Evolutionary conservation across 2,329 filamentous ascomycete genomes (phyloP).

Genomic region (Colletotrichum chlorophyti): DNA sequence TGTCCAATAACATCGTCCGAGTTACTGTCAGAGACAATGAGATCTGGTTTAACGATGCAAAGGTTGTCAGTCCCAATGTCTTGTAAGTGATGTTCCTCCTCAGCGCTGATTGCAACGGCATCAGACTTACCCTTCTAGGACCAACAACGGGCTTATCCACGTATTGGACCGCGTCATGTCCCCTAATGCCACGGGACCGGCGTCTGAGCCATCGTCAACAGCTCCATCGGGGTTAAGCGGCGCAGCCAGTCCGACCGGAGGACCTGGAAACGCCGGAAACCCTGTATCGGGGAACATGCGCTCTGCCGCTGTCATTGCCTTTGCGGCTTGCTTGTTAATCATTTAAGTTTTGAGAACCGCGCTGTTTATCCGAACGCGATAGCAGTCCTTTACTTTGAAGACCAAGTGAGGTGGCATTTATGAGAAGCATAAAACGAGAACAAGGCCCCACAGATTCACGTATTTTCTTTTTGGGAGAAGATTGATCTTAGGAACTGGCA

Average conservation of each 20-base stretch:
- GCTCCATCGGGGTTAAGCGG: not conserved
- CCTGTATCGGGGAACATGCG: not conserved
- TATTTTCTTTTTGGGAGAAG: too few species aligned
- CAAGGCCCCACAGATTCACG: too few species aligned
- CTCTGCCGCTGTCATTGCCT: conserved; percentile 11
- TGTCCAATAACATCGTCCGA: conserved; percentile 23
- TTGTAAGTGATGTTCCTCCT: conserved; percentile 11
- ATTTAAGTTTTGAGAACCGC: not conserved
- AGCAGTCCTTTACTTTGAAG: too few species aligned
- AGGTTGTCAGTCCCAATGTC: conserved; percentile 33
- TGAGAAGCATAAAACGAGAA: not conserved
- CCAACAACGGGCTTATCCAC: conserved; percentile 35
- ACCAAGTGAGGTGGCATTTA: too few species aligned
- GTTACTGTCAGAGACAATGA: conserved; percentile 31
- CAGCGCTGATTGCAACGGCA: conserved; percentile 29
- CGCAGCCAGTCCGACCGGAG: not conserved
- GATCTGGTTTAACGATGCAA: conserved; percentile 35
- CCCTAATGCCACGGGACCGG: conserved; percentile 3
- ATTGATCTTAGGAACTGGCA: too few species aligned
- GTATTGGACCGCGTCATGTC: conserved; percentile 34
- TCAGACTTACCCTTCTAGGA: conserved; percentile 31
- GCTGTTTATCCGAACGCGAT: too few species aligned
- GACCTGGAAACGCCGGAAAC: conserved; percentile 6
- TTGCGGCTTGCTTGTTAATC: conserved; percentile 9
- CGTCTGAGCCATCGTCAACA: conserved; percentile 2